Evolutionary conservation across 495 filamentous ascomycete species (phyloP), one percentile per base, ranked within the genome.

Genomic region (Amorphotheca resinae): DNA sequence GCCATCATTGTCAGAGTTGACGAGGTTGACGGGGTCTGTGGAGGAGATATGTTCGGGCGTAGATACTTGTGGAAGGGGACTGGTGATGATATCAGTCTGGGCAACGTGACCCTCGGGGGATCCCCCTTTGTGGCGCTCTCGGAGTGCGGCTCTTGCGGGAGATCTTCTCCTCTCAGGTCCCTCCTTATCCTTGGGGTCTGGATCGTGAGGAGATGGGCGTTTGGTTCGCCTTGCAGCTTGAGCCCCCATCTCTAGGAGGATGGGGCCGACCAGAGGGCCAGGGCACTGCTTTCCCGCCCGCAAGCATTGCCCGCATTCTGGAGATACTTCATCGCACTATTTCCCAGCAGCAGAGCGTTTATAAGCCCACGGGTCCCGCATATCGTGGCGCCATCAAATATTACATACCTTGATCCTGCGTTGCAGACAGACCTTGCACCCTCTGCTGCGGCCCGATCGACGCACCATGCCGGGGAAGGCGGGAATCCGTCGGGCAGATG

Each of bases 261-360:
- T 23, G 38, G 22, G n/a, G n/a, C n/a, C 16, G 18, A n/a, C 3
- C 6, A 41, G 38, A 9, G 38, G 30, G 16, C 41, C 41, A 34
- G 41, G 17, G 17, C 41, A 44, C 16, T 44, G 22, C 11, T 22
- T 44, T 15, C 33, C 33, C 8, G 11, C 16, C 16, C 16, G 23
- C n/a, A 22, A 8, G 18, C 41, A 44, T 34, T 44, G 41, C 31
- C 30, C 2, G 28, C 41, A 44, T 14, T 11, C 2, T n/a, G 41
- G 41, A 44, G 30, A 15, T 12, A 8, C 22, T 26, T 44, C 26
- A 22, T 44, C 41, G n/a, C 41, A 44, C 41, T 44, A 17, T 15
- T n/a, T n/a, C n/a, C n/a, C n/a, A n/a, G n/a, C n/a, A n/a, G n/a
- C n/a, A n/a, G n/a, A 22, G 7, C 0, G 9, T 9, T 11, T 2